These are phyloP conservation scores for Colletotrichum magnum DNA, from an alignment of 2,329 filamentous ascomycete species.

Conservation along the genomic window DNA sequence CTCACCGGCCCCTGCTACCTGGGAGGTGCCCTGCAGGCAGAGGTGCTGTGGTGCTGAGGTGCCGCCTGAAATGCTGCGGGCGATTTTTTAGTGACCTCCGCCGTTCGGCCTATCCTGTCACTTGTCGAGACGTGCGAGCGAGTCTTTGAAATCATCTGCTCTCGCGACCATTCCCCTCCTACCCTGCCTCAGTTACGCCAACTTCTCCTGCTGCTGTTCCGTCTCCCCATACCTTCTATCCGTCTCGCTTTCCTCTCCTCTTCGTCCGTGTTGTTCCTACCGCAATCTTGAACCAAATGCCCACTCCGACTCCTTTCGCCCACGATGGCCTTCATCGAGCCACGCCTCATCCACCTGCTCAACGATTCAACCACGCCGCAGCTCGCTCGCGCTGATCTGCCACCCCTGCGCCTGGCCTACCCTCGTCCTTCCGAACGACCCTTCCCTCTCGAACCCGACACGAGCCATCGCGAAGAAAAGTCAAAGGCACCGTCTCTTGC, in stretches of 20 bases:
- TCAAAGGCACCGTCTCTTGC: constrained; percentile 39
- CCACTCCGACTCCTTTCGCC: constrained; percentile 43
- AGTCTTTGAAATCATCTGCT: constrained; percentile 13
- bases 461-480: constrained; percentile 57
- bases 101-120: constrained; percentile 18
- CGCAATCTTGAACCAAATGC: constrained; percentile 53
- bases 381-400: constrained; percentile 66
- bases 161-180: constrained; percentile 19
- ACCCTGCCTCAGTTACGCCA: constrained; percentile 7
- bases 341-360: constrained; percentile 75
- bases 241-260: constrained; percentile 29
- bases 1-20: constrained; percentile 1
- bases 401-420: constrained; percentile 63
- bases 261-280: constrained; percentile 36
- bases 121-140: background rate
- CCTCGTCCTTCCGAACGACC: constrained; percentile 60
- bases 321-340: constrained; percentile 77
- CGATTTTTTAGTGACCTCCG: constrained; percentile 20
- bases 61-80: constrained; percentile 21
- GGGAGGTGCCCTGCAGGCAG: constrained; percentile 26
- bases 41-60: background rate
- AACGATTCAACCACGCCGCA: constrained; percentile 69
- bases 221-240: constrained; percentile 2
- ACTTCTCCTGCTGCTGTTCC: background rate
- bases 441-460: constrained; percentile 67